phyloP scores from a whole-genome alignment of 805 yeast genomes.

The Nakazawaea ernobii region DNA sequence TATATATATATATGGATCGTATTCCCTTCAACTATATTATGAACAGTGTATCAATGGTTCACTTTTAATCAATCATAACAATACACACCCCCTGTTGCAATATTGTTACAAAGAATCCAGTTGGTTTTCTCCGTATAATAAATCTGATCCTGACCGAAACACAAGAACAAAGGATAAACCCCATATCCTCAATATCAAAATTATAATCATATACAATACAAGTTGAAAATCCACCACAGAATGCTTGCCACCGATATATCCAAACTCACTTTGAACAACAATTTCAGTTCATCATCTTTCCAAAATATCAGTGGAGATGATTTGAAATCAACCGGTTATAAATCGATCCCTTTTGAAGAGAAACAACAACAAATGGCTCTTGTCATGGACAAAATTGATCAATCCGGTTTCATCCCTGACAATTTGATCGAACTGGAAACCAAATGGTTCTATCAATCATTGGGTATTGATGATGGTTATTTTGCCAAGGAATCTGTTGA shows the following conservation, averaged over 20 bases:
- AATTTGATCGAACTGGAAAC: slow-evolving; percentile 79
- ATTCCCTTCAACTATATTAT: no score
- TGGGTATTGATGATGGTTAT: slow-evolving; percentile 90
- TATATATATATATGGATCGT: no score
- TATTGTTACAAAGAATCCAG: no score
- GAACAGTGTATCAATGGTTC: no score
- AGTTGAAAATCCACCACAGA: no score
- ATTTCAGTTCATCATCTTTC: slow-evolving; percentile 28
- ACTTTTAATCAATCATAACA: no score
- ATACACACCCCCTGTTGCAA: no score
- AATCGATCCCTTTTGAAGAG: slow-evolving; percentile 69
- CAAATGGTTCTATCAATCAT: slow-evolving; percentile 78
- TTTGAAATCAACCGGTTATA: slow-evolving; percentile 49
- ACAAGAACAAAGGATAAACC: not conserved
- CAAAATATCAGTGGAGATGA: slow-evolving; percentile 26
- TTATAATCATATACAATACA: no score
- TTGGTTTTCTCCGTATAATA: no score
- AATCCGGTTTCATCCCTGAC: slow-evolving; percentile 87
- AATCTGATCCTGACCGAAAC: no score
- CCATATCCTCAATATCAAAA: not conserved
- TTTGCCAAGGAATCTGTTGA: slow-evolving; percentile 81
- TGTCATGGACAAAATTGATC: slow-evolving; percentile 77
- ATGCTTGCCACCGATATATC: slow-evolving; percentile 6
- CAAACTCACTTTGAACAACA: slow-evolving; percentile 26
- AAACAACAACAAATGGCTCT: slow-evolving; percentile 74